Percentiles rank a stretch among this genome's conserved stretches.
phyloP scores from a whole-genome alignment of 495 filamentous ascomycete genomes.

The Aspergillus coremiiformis region DNA sequence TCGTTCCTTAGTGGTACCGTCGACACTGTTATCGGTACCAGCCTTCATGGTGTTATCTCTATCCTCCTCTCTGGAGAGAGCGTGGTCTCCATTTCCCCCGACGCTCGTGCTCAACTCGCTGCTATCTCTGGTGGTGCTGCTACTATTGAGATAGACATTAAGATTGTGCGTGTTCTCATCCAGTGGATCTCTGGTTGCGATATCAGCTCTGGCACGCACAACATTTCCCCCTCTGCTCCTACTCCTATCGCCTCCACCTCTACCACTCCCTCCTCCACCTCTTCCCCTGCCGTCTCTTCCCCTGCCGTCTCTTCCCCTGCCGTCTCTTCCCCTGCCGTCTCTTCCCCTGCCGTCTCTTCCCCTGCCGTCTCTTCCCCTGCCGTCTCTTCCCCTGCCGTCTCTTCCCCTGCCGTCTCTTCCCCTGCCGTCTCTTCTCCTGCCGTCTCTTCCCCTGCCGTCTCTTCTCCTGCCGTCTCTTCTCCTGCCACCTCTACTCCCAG shows the following conservation, averaged over 20 bases:
- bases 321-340: conserved; percentile 6
- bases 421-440: conserved; percentile 5
- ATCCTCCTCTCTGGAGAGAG: conserved; percentile 31
- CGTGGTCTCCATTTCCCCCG: conserved; percentile 27
- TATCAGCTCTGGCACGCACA: conserved; percentile 19
- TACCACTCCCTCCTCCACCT: too few species aligned
- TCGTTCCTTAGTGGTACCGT: conserved; percentile 26
- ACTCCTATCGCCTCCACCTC: conserved; percentile 10
- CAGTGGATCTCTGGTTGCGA: conserved; percentile 38
- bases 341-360: conserved; percentile 4
- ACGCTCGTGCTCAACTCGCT: conserved; percentile 35
- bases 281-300: too few species aligned
- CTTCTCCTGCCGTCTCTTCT: conserved; percentile 4
- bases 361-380: conserved; percentile 6
- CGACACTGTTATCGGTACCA: conserved; percentile 24
- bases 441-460: conserved; percentile 9
- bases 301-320: conserved; percentile 4
- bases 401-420: conserved; percentile 3
- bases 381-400: conserved; percentile 8
- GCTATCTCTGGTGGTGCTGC: conserved; percentile 33
- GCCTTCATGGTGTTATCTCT: conserved; percentile 30
- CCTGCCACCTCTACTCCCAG: conserved; percentile 7
- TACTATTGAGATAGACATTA: conserved; percentile 24
- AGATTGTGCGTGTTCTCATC: conserved; percentile 29
- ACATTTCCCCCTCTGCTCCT: conserved; percentile 17